Percentiles rank a stretch among this genome's conserved stretches.
Evolutionary conservation across 495 filamentous ascomycete species (phyloP).

Genomic region (Thermothielavioides terrestris): DNA sequence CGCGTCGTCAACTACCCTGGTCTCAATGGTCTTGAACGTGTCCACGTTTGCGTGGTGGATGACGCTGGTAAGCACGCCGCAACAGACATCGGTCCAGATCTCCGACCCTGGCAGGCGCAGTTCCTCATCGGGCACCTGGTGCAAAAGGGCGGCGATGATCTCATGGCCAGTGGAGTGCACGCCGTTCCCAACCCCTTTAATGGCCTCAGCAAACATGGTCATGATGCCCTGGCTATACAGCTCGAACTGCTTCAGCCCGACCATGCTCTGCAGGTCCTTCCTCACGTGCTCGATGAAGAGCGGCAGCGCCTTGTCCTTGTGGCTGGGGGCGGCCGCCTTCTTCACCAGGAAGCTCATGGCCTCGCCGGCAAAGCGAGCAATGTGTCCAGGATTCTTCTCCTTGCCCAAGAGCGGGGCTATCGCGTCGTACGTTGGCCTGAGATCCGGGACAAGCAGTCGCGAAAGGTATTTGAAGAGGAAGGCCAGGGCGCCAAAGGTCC

Average conservation of each 20-base stretch:
- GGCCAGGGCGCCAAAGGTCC: constrained; percentile 90
- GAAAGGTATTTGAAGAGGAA: constrained; percentile 97
- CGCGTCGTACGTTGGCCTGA: constrained; percentile 72
- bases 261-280: constrained; percentile 51
- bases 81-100: constrained; percentile 53
- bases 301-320: constrained; percentile 63
- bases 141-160: constrained; percentile 57
- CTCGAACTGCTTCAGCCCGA: constrained; percentile 40
- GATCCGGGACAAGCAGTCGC: constrained; percentile 70
- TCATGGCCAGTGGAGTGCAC: constrained; percentile 71
- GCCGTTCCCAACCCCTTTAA: constrained; percentile 69
- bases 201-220: constrained; percentile 79
- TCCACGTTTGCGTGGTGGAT: constrained; percentile 73
- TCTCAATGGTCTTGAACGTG: constrained; percentile 53
- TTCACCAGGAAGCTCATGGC: constrained; percentile 87
- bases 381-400: constrained; percentile 68
- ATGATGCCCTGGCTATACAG: constrained; percentile 81
- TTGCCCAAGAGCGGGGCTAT: constrained; percentile 83
- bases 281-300: constrained; percentile 60
- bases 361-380: constrained; percentile 86
- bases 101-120: constrained; percentile 33
- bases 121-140: constrained; percentile 43
- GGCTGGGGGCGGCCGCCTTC: constrained; percentile 68
- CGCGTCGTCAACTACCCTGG: constrained; percentile 43
- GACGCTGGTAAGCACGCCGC: constrained; percentile 65